phyloP scores from a whole-genome alignment of 768 basidiomycete genomes.

The Termitomyces sp. region DNA sequence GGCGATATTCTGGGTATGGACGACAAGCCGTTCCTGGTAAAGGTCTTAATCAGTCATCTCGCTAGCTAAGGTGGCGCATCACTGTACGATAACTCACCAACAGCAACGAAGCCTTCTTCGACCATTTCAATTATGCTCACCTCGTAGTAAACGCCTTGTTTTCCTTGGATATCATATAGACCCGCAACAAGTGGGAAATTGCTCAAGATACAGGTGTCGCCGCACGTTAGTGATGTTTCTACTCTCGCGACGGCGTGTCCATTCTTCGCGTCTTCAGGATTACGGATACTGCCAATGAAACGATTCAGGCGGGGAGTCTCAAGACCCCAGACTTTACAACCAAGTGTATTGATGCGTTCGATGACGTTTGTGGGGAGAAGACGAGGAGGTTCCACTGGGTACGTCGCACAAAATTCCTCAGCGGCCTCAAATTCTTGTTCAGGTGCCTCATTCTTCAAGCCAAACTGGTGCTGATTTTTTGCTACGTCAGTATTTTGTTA shows the following conservation, averaged over 20 bases:
- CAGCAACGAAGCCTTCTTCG: constrained; percentile 43
- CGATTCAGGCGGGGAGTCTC: constrained; percentile 35
- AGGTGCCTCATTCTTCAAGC: constrained; percentile 53
- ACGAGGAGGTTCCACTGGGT: constrained; percentile 37
- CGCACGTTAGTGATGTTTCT: constrained; percentile 37
- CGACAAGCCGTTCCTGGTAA: constrained; percentile 55
- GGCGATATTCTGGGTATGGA: constrained; percentile 62
- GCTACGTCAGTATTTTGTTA: not conserved
- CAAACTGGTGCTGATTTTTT: constrained; percentile 35
- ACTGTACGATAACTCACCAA: constrained; percentile 35
- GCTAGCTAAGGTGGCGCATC: not conserved
- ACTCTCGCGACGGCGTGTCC: constrained; percentile 36
- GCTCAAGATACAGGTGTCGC: constrained; percentile 54
- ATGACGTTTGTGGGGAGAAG: constrained; percentile 50
- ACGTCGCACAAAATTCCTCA: constrained; percentile 42
- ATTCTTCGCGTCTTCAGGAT: constrained; percentile 29
- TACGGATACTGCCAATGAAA: constrained; percentile 43
- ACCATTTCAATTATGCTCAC: constrained; percentile 53
- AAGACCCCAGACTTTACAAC: constrained; percentile 54
- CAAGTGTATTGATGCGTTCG: constrained; percentile 44
- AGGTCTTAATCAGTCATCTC: not conserved
- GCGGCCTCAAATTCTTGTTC: constrained; percentile 52
- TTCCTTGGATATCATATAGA: constrained; percentile 51
- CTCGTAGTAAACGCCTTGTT: constrained; percentile 64
- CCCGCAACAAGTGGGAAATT: constrained; percentile 58